Evolutionary conservation across 139 green algal species (phyloP), one percentile per base, ranked within the genome.

Genomic region (Closterium sp.): DNA sequence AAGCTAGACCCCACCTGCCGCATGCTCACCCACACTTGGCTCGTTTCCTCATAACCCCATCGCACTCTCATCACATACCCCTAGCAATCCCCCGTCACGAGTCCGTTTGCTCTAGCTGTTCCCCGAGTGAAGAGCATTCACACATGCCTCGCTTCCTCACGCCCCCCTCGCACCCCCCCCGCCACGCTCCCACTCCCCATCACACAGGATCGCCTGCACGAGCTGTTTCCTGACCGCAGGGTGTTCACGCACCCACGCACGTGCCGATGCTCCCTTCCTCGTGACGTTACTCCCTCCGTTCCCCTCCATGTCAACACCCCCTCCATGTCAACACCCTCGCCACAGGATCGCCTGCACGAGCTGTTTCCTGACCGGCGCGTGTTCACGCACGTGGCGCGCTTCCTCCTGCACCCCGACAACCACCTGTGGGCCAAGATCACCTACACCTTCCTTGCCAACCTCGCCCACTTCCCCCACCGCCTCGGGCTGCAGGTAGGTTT

Each of bases 371-470:
- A 90, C 33, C 87, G 7, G 3, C 33, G 55, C 8, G 32, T 84
- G 35, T 90, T 84, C 35, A 38, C 33, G 32, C 33, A 90, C 21
- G n/a, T 90, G 33, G 23, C 34, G 8, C 34, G 35, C 32, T 90
- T 85, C 35, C 21, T 90, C 33, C 10, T 31, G 12, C 69, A 84
- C 35, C 87, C 87, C 28, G 34, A 33, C 33, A 90, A 90, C 3
- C 21, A 86, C 19, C 33, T 90, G 32, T 90, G 87, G 34, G 34
- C 64, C 33, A 90, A 28, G 34, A 66, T 90, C 33, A 90, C 33
- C 32, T 34, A 35, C 43, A 23, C 33, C 33, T 90, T 84, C 69
- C 33, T 84, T 30, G 66, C 16, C 33, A 28, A 90, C 32, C 34
- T 90, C 43, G 66, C 5, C 16, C 33, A 90, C 34, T 34, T 19